A percentile compares a stretch with the other conserved stretches of the same genome.
Conservation (phyloP, 2,329 filamentous ascomycete species). For the Rhinocladiella mackenziei region DNA sequence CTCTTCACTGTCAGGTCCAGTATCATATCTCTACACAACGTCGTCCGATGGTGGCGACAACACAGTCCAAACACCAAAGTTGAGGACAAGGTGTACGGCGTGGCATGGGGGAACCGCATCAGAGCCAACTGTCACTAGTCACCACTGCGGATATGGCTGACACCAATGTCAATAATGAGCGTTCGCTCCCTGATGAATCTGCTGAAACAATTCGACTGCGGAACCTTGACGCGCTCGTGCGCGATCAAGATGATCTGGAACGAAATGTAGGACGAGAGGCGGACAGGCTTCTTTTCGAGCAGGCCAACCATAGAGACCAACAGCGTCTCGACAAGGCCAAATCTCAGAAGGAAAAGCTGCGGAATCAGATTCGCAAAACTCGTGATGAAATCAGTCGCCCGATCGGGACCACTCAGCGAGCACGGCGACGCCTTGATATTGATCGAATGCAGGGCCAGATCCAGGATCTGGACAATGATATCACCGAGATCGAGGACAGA, state of each 20-base stretch:
- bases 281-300: slow-evolving; percentile 56
- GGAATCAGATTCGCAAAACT: slow-evolving; percentile 60
- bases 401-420: slow-evolving; percentile 48
- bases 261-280: slow-evolving; percentile 71
- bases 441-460: slow-evolving; percentile 54
- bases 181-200: slow-evolving; percentile 27
- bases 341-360: slow-evolving; percentile 55
- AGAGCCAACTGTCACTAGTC: no score
- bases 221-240: slow-evolving; percentile 64
- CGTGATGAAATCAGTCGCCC: slow-evolving; percentile 56
- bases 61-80: background rate
- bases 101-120: no score
- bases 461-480: slow-evolving; percentile 64
- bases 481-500: slow-evolving; percentile 73
- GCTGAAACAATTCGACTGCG: slow-evolving; percentile 60
- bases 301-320: slow-evolving; percentile 61
- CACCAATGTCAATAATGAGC: background rate
- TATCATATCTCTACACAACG: no score
- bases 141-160: background rate
- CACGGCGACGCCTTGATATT: slow-evolving; percentile 26
- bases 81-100: background rate
- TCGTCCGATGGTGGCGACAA: slow-evolving; percentile 5
- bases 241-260: slow-evolving; percentile 86
- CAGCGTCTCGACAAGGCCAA: slow-evolving; percentile 58
- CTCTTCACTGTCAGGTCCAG: no score